Percentiles rank a stretch among this genome's conserved stretches.
These are phyloP conservation scores for Penicillium corylophilum DNA, from an alignment of 2,329 filamentous ascomycete species.

Conservation along the genomic window DNA sequence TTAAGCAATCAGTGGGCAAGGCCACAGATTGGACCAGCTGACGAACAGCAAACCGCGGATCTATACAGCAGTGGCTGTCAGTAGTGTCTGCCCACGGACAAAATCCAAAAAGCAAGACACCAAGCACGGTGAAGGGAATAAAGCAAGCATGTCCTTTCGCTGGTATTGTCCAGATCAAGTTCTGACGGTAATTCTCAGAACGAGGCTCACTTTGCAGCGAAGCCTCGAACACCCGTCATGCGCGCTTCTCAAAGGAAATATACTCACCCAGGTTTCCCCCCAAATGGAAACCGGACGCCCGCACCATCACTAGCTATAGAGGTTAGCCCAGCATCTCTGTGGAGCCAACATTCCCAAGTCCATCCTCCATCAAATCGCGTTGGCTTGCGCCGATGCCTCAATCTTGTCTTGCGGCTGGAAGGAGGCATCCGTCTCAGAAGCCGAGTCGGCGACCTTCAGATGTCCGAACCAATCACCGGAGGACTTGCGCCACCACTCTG, in stretches of 20 bases:
- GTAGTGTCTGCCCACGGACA: slow-evolving; percentile 12
- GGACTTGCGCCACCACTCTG: slow-evolving; percentile 26
- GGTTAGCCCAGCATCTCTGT: background rate
- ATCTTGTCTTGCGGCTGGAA: slow-evolving; percentile 2
- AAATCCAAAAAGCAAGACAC: slow-evolving; percentile 7
- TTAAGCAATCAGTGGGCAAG: background rate
- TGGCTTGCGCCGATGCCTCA: background rate
- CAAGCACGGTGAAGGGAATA: slow-evolving; percentile 5
- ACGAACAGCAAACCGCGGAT: slow-evolving; percentile 14
- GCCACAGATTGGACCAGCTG: background rate
- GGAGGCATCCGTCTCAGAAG: slow-evolving; percentile 9
- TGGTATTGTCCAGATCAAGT: slow-evolving; percentile 98
- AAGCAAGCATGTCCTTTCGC: slow-evolving; percentile 71
- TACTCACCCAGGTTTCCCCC: slow-evolving; percentile 15
- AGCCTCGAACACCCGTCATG: slow-evolving; percentile 28
- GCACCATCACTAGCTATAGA: background rate
- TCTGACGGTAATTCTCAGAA: slow-evolving; percentile 78
- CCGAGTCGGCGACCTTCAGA: slow-evolving; percentile 12
- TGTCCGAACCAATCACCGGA: slow-evolving; percentile 22
- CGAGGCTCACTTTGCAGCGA: slow-evolving; percentile 21
- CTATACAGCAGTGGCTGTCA: slow-evolving; percentile 16
- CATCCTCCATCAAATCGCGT: slow-evolving; percentile 4
- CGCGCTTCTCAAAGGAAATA: slow-evolving; percentile 10
- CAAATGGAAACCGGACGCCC: background rate
- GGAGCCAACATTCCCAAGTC: background rate